Evolutionary conservation across 2,329 filamentous ascomycete species (phyloP).

Genomic region (Aulographum hederae): DNA sequence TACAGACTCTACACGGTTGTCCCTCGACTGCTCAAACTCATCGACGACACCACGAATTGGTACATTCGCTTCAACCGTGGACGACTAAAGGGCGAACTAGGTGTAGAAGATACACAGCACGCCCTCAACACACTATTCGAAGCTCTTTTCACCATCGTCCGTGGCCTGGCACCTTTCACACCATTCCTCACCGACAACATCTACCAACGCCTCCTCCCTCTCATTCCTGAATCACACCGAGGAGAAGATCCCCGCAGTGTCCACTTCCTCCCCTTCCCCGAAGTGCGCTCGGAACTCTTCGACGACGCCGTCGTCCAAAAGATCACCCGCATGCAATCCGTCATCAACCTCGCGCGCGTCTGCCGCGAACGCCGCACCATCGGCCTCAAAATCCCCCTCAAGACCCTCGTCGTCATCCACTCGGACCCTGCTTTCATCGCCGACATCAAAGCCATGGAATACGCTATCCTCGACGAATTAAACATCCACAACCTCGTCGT

Average conservation of each 20-base stretch:
- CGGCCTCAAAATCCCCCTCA: slow-evolving; percentile 78
- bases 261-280: slow-evolving; percentile 82
- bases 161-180: slow-evolving; percentile 82
- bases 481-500: slow-evolving; percentile 77
- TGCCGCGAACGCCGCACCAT: slow-evolving; percentile 72
- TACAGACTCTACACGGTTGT: slow-evolving; percentile 68
- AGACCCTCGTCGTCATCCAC: slow-evolving; percentile 78
- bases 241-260: slow-evolving; percentile 67
- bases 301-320: slow-evolving; percentile 71
- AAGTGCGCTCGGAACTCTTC: slow-evolving; percentile 75
- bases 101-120: slow-evolving; percentile 68
- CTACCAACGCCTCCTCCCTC: slow-evolving; percentile 64
- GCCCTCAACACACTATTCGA: slow-evolving; percentile 90
- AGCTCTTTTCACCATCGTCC: slow-evolving; percentile 73
- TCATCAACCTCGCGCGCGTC: slow-evolving; percentile 78
- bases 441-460: slow-evolving; percentile 68
- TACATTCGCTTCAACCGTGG: slow-evolving; percentile 92
- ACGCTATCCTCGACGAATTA: slow-evolving; percentile 82
- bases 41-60: slow-evolving; percentile 97
- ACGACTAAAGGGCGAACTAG: slow-evolving; percentile 77
- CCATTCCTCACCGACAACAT: slow-evolving; percentile 94
- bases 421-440: slow-evolving; percentile 66
- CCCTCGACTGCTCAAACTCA: slow-evolving; percentile 61
- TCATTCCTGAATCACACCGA: slow-evolving; percentile 55
- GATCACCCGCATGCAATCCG: slow-evolving; percentile 81